phyloP scores from a whole-genome alignment of 1,139 yeast genomes.

The Spathaspora jeffriesii region DNA sequence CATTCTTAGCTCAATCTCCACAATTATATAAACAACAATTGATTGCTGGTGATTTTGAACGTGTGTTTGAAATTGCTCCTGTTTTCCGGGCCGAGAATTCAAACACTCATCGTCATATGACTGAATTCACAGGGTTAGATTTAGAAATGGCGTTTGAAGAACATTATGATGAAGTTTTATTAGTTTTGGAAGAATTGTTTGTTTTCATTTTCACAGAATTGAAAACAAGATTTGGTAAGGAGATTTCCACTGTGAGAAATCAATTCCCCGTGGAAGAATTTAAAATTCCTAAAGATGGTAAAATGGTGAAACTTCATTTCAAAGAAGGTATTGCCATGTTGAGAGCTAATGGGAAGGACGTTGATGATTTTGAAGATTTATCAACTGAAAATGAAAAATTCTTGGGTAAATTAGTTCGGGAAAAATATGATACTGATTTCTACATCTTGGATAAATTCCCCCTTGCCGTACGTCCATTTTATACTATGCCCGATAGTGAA shows the following conservation, averaged over 20 bases:
- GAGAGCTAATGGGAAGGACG: conserved; percentile 79
- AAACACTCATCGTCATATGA: conserved; percentile 98
- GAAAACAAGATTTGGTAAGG: conserved; percentile 74
- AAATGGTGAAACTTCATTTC: conserved; percentile 89
- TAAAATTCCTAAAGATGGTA: conserved; percentile 84
- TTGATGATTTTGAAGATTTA: conserved; percentile 86
- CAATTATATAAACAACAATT: conserved; percentile 97
- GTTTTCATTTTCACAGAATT: conserved; percentile 86
- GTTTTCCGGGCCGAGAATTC: conserved; percentile 99
- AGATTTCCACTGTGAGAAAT: conserved; percentile 86
- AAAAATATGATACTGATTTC: conserved; percentile 95
- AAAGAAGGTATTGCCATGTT: conserved; percentile 89
- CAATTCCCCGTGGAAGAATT: conserved; percentile 99
- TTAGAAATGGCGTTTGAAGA: conserved; percentile 98
- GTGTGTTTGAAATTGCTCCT: conserved; percentile 94
- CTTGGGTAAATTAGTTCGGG: conserved; percentile 89
- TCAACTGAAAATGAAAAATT: conserved; percentile 93
- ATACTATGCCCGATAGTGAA: conserved; percentile 97
- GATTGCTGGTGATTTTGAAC: conserved; percentile 96
- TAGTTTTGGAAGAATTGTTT: conserved; percentile 80
- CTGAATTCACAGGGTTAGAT: conserved; percentile 97
- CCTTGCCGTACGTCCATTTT: conserved; percentile 93
- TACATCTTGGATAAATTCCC: conserved; percentile 99
- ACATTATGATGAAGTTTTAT: conserved; percentile 95
- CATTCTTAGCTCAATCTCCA: conserved; percentile 96